Conservation (phyloP, 1,139 yeast species). For the Debaryomycetaceae sp. region DNA sequence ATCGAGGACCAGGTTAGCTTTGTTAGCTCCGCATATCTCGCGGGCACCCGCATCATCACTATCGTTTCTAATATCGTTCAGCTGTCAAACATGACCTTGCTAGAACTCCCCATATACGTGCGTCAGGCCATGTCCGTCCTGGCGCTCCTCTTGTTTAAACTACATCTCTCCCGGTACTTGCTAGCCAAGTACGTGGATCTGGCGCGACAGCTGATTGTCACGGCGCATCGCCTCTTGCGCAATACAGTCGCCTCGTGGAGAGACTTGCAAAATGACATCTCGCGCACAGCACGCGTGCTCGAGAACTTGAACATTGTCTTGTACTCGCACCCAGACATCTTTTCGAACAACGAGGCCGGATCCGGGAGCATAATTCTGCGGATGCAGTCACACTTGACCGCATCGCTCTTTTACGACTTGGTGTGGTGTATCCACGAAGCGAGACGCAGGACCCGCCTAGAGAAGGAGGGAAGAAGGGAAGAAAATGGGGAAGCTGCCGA, state of each 20-base stretch:
- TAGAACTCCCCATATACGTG: constrained; percentile 78
- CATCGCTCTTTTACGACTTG: constrained; percentile 81
- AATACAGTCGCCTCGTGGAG: constrained; percentile 89
- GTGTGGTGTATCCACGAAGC: constrained; percentile 97
- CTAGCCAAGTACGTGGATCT: constrained; percentile 74
- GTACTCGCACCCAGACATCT: constrained; percentile 78
- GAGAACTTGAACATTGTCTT: constrained; percentile 83
- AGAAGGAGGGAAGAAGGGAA: constrained; percentile 13
- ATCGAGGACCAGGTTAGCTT: constrained; percentile 79
- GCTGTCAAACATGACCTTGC: constrained; percentile 47
- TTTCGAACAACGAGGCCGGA: constrained; percentile 25
- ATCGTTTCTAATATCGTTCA: constrained; percentile 57
- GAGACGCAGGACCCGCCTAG: constrained; percentile 55
- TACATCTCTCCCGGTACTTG: constrained; percentile 70
- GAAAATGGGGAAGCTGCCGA: constrained; percentile 24
- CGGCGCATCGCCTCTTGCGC: constrained; percentile 79
- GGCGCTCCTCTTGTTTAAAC: constrained; percentile 66
- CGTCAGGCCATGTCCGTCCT: constrained; percentile 80
- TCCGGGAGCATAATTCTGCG: constrained; percentile 62
- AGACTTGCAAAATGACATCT: constrained; percentile 79
- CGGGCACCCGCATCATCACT: constrained; percentile 77
- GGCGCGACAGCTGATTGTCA: constrained; percentile 86
- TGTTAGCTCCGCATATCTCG: constrained; percentile 69
- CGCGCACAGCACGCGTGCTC: constrained; percentile 85
- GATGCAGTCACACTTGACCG: constrained; percentile 89